Evolutionary conservation across 352 stramenopile species (phyloP), one percentile per base, ranked within the genome.

Genomic region (Thalassiosira sp.): DNA sequence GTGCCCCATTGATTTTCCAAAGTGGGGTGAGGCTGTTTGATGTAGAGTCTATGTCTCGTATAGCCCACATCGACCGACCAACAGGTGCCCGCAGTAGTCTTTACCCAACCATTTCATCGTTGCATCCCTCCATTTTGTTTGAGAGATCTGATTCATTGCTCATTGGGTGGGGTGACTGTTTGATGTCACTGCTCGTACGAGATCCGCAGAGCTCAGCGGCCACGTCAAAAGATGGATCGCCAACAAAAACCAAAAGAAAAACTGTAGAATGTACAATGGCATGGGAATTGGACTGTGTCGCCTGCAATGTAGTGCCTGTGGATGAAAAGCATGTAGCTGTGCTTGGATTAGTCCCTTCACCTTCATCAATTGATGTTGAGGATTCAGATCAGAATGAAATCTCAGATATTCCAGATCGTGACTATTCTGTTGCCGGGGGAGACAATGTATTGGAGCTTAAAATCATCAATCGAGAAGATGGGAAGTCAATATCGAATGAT

Each of bases 251-350:
- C 11, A 71, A 67, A 28, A 68, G 62, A 35, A 85, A 82, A 45
- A 77, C 63, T 5, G 87, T 90, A 0, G 60, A 86, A 37, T 85
- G 74, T 57, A 83, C 45, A 6, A 91, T 90, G 84, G 85, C 87
- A 27, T 91, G 87, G 85, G 82, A 91, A 61, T 72, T 93, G 40
- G 87, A 91, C 75, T 91, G 85, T 70, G 83, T 90, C 16, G 85
- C 82, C n/a, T 89, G 78, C 69, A 77, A 76, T 31, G 85, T 88
- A 7, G 78, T 72, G 7, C 87, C 87, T 8, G 16, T 93, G 18
- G 85, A 93, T 78, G 53, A 62, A 54, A 76, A 86, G 35, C 76
- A 90, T 76, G 63, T 91, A 28, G 60, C 81, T 35, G 81, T 93
- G 20, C 69, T 93, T 48, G 87, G 87, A 27, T 37, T 90, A 13